These are phyloP conservation scores for Stephania japonica DNA, from an alignment of 164 flowering plant genomes.

Conservation along the genomic window DNA sequence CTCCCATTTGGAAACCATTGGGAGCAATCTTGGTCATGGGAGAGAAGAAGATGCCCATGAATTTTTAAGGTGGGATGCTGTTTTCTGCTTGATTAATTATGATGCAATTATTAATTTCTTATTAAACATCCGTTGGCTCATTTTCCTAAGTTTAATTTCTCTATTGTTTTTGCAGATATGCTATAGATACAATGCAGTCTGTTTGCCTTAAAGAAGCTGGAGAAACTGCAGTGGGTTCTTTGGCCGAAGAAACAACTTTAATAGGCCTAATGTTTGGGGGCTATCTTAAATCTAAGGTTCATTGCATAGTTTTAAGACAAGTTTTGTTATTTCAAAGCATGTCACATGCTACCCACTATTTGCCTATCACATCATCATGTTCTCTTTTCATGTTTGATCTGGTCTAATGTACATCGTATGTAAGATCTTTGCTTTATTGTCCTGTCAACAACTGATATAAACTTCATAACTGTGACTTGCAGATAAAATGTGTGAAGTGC, in stretches of 20 bases:
- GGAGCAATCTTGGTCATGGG: constrained; percentile 62
- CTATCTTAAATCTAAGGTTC: constrained; percentile 87
- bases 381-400: not conserved
- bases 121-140: not conserved
- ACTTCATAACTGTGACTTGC: constrained; percentile 15
- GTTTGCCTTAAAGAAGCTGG: constrained; percentile 67
- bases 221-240: constrained; percentile 22
- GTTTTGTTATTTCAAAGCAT: not conserved
- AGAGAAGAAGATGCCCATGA: constrained; percentile 96
- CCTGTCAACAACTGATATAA: not conserved
- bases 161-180: constrained; percentile 47
- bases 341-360: not conserved
- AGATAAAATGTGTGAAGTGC: constrained; percentile 88
- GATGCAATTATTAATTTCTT: not conserved
- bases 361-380: not conserved
- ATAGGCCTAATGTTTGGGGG: constrained; percentile 89
- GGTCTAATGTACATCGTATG: not conserved
- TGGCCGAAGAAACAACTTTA: constrained; percentile 67
- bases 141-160: not conserved
- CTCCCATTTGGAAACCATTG: constrained; percentile 52
- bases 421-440: not conserved
- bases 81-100: not conserved
- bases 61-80: constrained; percentile 57
- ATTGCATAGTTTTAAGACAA: not conserved
- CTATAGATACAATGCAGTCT: constrained; percentile 81